phyloP scores from a whole-genome alignment of 2,329 filamentous ascomycete species.

The Hypoxylon rubiginosum region DNA sequence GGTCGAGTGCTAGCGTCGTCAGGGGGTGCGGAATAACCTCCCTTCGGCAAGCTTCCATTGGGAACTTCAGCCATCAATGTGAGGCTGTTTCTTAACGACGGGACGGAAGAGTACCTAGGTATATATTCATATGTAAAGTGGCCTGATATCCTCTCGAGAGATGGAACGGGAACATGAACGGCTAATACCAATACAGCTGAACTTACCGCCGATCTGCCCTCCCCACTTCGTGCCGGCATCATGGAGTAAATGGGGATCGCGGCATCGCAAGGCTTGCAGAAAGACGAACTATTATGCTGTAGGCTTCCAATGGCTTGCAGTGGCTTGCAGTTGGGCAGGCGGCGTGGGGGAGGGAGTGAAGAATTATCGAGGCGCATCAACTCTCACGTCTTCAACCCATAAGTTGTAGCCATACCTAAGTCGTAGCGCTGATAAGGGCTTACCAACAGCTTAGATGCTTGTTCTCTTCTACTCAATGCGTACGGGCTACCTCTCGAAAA shows the following conservation, averaged over 20 bases:
- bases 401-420: too few species aligned
- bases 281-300: conserved; percentile 7
- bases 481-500: neutral
- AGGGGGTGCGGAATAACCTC: neutral
- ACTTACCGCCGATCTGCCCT: conserved; percentile 16
- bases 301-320: neutral
- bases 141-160: conserved; percentile 1
- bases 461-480: neutral
- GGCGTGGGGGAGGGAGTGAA: neutral
- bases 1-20: neutral
- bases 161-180: conserved; percentile 6
- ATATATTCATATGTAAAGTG: neutral
- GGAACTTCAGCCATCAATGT: neutral
- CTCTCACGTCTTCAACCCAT: neutral
- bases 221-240: conserved; percentile 16
- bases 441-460: neutral
- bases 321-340: neutral
- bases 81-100: neutral
- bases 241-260: conserved; percentile 12
- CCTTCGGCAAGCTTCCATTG: neutral
- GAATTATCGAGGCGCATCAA: conserved; percentile 3
- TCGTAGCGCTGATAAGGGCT: neutral
- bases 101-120: too few species aligned
- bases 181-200: conserved; percentile 11
- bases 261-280: conserved; percentile 3